Conservation (phyloP, 2,329 filamentous ascomycete genomes). For the Colletotrichum sansevieriae region DNA sequence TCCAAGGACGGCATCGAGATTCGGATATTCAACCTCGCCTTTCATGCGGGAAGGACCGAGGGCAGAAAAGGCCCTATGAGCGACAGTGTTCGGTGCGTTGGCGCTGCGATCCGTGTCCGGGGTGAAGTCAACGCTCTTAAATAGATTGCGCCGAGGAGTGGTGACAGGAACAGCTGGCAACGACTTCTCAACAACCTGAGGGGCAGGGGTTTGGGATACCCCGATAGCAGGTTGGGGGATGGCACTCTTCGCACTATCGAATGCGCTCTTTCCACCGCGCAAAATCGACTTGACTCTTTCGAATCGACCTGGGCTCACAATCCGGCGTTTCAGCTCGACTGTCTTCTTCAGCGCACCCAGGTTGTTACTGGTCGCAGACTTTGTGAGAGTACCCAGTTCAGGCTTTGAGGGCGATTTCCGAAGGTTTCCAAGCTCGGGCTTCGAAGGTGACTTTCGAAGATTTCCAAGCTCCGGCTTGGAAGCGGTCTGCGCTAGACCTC, state of each 20-base stretch:
- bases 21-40: constrained; percentile 51
- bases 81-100: constrained; percentile 54
- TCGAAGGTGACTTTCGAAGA: constrained; percentile 65
- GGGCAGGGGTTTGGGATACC: constrained; percentile 61
- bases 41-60: constrained; percentile 50
- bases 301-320: constrained; percentile 64
- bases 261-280: constrained; percentile 54
- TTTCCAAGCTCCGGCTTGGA: constrained; percentile 59
- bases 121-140: constrained; percentile 86
- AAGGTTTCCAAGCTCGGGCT: constrained; percentile 53
- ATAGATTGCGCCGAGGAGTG: constrained; percentile 75
- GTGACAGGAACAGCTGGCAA: constrained; percentile 67
- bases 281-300: constrained; percentile 72
- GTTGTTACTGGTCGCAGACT: constrained; percentile 65
- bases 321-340: constrained; percentile 52
- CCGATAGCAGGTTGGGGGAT: constrained; percentile 59
- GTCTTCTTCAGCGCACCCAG: constrained; percentile 50
- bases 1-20: constrained; percentile 48
- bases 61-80: constrained; percentile 64
- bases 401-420: constrained; percentile 68
- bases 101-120: constrained; percentile 71
- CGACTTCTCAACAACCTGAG: constrained; percentile 62
- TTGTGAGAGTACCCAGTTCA: constrained; percentile 57
- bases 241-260: constrained; percentile 58
- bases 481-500: constrained; percentile 57